These are phyloP conservation scores for Erigeron canadensis DNA, from an alignment of 129 eudicot species.

Conservation along the genomic window DNA sequence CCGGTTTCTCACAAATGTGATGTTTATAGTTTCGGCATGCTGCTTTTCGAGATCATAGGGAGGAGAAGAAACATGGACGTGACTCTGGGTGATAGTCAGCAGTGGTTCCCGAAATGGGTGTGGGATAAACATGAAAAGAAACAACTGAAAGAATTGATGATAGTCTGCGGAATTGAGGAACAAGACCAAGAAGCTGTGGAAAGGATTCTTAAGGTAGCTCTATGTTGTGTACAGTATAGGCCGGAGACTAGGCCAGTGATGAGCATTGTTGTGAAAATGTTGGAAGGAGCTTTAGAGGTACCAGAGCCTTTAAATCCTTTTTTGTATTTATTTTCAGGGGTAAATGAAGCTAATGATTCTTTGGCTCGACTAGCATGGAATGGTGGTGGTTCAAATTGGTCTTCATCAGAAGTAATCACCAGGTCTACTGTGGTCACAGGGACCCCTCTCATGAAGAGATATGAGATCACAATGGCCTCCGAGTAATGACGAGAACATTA, in stretches of 20 bases:
- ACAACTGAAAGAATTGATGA: slow-evolving; percentile 20
- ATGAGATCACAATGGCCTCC: slow-evolving; percentile 27
- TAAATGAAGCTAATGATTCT: background rate
- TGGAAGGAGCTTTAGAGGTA: slow-evolving; percentile 30
- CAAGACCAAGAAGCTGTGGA: slow-evolving; percentile 12
- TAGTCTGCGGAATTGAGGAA: background rate
- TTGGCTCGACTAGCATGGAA: slow-evolving; percentile 4
- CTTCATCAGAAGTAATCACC: slow-evolving; percentile 16
- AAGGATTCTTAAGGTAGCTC: slow-evolving; percentile 27
- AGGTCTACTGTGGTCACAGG: background rate
- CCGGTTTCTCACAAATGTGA: slow-evolving; percentile 27
- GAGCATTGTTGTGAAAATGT: slow-evolving; percentile 32
- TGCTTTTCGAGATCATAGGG: slow-evolving; percentile 32
- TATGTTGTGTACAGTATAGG: slow-evolving; percentile 30
- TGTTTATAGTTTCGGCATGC: slow-evolving; percentile 37
- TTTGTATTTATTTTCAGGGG: slow-evolving; percentile 15
- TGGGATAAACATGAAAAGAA: slow-evolving; percentile 28
- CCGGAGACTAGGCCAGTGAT: slow-evolving; percentile 28
- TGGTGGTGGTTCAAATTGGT: slow-evolving; percentile 24
- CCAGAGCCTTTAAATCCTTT: slow-evolving; percentile 28
- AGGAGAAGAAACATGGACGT: slow-evolving; percentile 28
- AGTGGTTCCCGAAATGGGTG: slow-evolving; percentile 28
- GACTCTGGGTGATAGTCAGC: slow-evolving; percentile 9
- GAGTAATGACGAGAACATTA: no score
- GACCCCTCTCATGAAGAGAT: slow-evolving; percentile 21